These are phyloP conservation scores for Russula sp. DNA, from an alignment of 768 basidiomycete species.

Conservation along the genomic window DNA sequence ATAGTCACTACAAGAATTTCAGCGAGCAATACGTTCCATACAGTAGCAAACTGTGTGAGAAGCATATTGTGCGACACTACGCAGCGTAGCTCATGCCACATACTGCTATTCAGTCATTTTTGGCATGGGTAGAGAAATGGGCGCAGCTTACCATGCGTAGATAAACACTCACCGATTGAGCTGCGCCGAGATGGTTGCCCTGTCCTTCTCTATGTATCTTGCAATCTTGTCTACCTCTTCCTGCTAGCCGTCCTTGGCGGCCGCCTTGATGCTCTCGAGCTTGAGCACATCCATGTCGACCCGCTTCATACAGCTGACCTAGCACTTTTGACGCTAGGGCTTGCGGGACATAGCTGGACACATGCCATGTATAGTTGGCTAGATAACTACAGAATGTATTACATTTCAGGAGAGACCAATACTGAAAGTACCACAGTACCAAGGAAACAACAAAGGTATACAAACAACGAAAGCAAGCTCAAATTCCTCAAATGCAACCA, in stretches of 20 bases:
- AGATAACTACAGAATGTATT: neutral
- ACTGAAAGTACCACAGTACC: neutral
- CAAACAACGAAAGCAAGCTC: neutral
- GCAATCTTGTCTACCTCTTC: constrained; percentile 76
- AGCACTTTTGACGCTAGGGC: neutral
- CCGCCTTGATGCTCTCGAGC: constrained; percentile 64
- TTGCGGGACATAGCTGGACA: neutral
- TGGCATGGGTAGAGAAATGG: neutral
- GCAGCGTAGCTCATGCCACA: constrained; percentile 87
- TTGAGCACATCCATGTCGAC: constrained; percentile 72
- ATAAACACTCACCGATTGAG: constrained; percentile 81
- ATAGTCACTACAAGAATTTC: too few relatives aligned
- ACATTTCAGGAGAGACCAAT: neutral
- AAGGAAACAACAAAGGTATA: neutral
- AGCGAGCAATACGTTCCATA: too few relatives aligned
- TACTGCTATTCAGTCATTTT: constrained; percentile 37
- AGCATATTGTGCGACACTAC: constrained; percentile 80
- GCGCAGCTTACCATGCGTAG: constrained; percentile 60
- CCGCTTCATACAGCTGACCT: constrained; percentile 44
- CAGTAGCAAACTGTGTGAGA: constrained; percentile 50
- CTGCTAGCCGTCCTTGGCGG: constrained; percentile 79
- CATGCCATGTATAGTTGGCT: neutral
- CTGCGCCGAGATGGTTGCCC: constrained; percentile 67
- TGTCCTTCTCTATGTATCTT: constrained; percentile 74
- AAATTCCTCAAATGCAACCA: too few relatives aligned